phyloP scores from a whole-genome alignment of 805 yeast species.

The Kazachstania psychrophila region DNA sequence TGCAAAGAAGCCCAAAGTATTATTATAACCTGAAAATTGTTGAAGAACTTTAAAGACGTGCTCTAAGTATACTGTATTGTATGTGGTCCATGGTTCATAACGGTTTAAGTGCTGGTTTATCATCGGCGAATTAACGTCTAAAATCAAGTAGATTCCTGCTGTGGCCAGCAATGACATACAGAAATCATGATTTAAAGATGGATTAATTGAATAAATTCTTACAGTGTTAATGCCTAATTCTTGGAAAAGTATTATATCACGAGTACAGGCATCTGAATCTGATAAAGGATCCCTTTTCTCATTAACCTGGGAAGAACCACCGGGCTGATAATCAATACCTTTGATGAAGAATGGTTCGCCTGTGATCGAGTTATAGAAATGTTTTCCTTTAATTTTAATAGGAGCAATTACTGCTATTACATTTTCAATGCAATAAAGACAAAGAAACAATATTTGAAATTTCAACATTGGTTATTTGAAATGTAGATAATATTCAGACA shows the following conservation, averaged over 20 bases:
- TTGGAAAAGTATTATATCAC: constrained; percentile 77
- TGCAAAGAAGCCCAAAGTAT: constrained; percentile 84
- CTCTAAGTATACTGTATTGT: constrained; percentile 56
- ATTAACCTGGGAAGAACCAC: constrained; percentile 77
- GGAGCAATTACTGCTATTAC: no score
- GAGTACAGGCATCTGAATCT: constrained; percentile 58
- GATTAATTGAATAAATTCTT: constrained; percentile 79
- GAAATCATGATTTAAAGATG: constrained; percentile 70
- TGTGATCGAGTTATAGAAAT: constrained; percentile 68
- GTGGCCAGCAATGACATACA: constrained; percentile 88
- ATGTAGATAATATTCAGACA: no score
- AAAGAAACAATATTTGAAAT: no score
- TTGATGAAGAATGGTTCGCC: constrained; percentile 67
- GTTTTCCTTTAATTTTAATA: constrained; percentile 55
- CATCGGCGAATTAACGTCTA: constrained; percentile 87
- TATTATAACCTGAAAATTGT: constrained; percentile 75
- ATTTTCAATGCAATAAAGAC: no score
- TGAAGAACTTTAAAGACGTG: constrained; percentile 74
- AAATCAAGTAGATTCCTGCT: constrained; percentile 84
- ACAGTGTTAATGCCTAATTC: constrained; percentile 79
- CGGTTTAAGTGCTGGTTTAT: constrained; percentile 72
- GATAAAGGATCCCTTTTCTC: constrained; percentile 62
- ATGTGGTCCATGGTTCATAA: constrained; percentile 90
- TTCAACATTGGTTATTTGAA: no score
- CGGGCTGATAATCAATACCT: constrained; percentile 95